These are phyloP conservation scores for Epichloe gansuensis DNA, from an alignment of 2,329 filamentous ascomycete genomes.

Conservation along the genomic window DNA sequence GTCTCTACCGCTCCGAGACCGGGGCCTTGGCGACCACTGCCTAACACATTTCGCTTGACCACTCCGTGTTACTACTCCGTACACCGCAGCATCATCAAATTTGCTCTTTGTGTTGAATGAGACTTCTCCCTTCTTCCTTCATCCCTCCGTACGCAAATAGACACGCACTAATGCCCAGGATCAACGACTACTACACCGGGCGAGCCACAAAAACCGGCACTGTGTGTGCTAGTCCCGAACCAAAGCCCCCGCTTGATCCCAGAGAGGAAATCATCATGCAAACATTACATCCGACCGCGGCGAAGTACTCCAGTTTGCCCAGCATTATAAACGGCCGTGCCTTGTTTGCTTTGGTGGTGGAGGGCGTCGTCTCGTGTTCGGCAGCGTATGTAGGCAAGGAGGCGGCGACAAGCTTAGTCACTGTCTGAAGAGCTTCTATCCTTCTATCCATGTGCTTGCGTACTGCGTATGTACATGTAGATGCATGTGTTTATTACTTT, in stretches of 20 bases:
- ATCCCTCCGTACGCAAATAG: background rate
- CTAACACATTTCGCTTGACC: background rate
- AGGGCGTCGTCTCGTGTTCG: background rate
- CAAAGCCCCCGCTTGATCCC: constrained; percentile 1
- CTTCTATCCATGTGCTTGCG: background rate
- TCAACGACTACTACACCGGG: background rate
- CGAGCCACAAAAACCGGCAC: background rate
- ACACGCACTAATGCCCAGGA: background rate
- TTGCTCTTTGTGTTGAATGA: background rate
- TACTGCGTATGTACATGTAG: background rate
- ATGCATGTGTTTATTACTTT: background rate
- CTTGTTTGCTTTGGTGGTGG: background rate
- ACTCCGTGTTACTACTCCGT: background rate
- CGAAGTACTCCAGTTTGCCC: background rate
- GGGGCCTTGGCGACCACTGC: background rate
- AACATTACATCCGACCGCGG: constrained; percentile 2
- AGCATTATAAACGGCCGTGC: background rate
- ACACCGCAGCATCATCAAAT: no score
- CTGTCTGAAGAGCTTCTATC: background rate
- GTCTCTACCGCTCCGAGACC: background rate
- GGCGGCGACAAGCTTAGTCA: background rate
- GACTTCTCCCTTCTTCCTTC: background rate
- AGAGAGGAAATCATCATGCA: constrained; percentile 1
- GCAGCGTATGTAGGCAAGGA: background rate
- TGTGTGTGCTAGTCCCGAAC: background rate